Percentiles rank a stretch among this genome's conserved stretches.
Evolutionary conservation across 768 basidiomycete species (phyloP).

Genomic region (Phanerochaete carnosa): DNA sequence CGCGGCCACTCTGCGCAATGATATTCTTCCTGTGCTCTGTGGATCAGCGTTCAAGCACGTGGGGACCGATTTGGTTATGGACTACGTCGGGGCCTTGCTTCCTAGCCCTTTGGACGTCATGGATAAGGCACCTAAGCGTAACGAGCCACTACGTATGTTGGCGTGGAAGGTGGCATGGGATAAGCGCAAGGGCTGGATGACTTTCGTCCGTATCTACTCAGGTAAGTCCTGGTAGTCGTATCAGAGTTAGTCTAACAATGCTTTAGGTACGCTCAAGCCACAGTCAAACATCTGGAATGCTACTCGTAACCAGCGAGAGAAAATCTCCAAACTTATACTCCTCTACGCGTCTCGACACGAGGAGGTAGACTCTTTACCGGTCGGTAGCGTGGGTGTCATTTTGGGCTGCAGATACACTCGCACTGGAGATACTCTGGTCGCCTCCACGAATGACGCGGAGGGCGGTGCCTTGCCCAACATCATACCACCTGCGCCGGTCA

Average conservation of each 20-base stretch:
- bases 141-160: conserved; percentile 56
- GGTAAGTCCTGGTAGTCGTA: conserved; percentile 38
- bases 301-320: conserved; percentile 67
- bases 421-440: conserved; percentile 82
- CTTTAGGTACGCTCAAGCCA: conserved; percentile 62
- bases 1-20: conserved; percentile 57
- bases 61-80: conserved; percentile 77
- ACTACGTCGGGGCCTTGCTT: conserved; percentile 77
- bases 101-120: conserved; percentile 70
- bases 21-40: conserved; percentile 76
- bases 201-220: conserved; percentile 85
- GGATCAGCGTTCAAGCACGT: conserved; percentile 80
- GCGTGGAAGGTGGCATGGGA: conserved; percentile 94
- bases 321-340: conserved; percentile 68
- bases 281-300: conserved; percentile 62
- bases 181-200: conserved; percentile 85
- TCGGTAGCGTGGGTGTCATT: conserved; percentile 82
- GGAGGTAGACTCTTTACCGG: conserved; percentile 77
- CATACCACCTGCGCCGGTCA: conserved; percentile 76
- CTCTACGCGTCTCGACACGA: conserved; percentile 74
- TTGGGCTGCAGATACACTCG: conserved; percentile 81
- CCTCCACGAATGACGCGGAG: conserved; percentile 40
- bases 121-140: conserved; percentile 35
- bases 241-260: not conserved
- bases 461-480: conserved; percentile 33